phyloP scores from a whole-genome alignment of 2,329 filamentous ascomycete genomes.

The Colletotrichum lentis region DNA sequence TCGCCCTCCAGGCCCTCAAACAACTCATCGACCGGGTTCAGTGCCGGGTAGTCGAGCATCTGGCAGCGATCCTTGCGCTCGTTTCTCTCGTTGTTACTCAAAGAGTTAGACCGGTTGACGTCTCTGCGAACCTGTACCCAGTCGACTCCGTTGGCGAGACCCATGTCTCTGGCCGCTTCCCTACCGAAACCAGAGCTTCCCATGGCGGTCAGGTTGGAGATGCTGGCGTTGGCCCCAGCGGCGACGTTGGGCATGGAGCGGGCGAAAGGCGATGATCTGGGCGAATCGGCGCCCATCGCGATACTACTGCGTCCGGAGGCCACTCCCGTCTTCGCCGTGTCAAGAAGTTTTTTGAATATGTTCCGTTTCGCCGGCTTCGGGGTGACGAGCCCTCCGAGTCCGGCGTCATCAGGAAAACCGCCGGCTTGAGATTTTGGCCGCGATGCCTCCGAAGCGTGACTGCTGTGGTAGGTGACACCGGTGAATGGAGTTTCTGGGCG shows the following conservation, averaged over 20 bases:
- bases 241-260: constrained; percentile 52
- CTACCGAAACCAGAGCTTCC: constrained; percentile 50
- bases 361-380: constrained; percentile 85
- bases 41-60: constrained; percentile 89
- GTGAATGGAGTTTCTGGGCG: constrained; percentile 73
- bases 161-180: constrained; percentile 74
- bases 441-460: constrained; percentile 73
- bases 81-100: constrained; percentile 85
- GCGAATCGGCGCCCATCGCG: constrained; percentile 63
- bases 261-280: constrained; percentile 54
- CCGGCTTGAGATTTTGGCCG: constrained; percentile 72
- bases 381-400: constrained; percentile 78
- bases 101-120: constrained; percentile 92
- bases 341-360: constrained; percentile 95
- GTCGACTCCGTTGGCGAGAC: constrained; percentile 70
- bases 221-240: constrained; percentile 57
- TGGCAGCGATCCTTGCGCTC: constrained; percentile 90
- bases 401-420: constrained; percentile 72
- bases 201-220: constrained; percentile 45
- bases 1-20: constrained; percentile 87
- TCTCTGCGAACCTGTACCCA: constrained; percentile 99
- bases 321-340: constrained; percentile 91
- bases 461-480: constrained; percentile 89
- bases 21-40: constrained; percentile 89
- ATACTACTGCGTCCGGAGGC: constrained; percentile 89